These are phyloP conservation scores for Entrophospora sp. DNA, from an alignment of 192 early-diverging fungal genomes.

Conservation along the genomic window DNA sequence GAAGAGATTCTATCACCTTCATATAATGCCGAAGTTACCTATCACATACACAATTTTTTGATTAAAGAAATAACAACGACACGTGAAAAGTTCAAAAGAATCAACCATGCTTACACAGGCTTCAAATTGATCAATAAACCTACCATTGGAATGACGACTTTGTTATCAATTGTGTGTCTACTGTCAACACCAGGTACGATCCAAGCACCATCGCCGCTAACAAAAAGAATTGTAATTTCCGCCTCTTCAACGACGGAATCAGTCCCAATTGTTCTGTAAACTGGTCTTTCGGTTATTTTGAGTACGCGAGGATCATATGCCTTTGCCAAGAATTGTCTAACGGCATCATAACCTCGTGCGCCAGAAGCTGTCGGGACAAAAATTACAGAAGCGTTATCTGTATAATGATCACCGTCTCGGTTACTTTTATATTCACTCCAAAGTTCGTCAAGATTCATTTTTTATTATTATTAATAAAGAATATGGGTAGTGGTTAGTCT, in stretches of 20 bases:
- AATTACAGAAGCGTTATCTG: not conserved
- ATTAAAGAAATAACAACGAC: too few species aligned
- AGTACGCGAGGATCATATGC: not conserved
- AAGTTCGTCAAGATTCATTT: not conserved
- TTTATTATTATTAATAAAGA: too few species aligned
- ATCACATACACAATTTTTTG: too few species aligned
- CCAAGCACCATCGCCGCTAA: conserved; percentile 28
- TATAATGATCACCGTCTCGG: conserved; percentile 5
- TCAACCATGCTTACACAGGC: too few species aligned
- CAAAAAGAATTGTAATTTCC: conserved; percentile 31
- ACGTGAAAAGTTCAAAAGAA: too few species aligned
- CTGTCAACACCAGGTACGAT: conserved; percentile 28
- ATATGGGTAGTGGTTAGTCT: too few species aligned
- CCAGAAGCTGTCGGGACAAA: conserved; percentile 4
- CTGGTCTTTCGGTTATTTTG: conserved; percentile 22
- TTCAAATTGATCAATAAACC: too few species aligned
- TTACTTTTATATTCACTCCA: not conserved
- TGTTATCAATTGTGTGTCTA: conserved; percentile 27
- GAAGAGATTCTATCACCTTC: not conserved
- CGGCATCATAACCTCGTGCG: conserved; percentile 8
- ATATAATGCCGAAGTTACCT: not conserved
- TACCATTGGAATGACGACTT: conserved; percentile 29
- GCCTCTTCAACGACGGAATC: conserved; percentile 32
- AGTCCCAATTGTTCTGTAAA: conserved; percentile 26
- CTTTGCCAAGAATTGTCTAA: not conserved